These are phyloP conservation scores for Alloteropsis semialata DNA, from an alignment of 176 grass and related monocot species.

Conservation along the genomic window DNA sequence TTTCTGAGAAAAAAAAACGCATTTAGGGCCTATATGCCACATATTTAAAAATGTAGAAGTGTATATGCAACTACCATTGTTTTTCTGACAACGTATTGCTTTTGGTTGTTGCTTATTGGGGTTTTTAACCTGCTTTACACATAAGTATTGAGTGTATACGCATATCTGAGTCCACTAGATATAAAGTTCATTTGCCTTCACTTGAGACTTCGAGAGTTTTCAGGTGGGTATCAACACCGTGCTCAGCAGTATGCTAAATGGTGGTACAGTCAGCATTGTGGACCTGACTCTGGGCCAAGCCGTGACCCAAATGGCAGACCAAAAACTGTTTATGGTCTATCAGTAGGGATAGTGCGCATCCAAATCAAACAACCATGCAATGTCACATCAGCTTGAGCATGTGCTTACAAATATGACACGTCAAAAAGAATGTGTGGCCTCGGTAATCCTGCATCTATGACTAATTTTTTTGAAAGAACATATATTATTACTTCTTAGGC, in stretches of 20 bases:
- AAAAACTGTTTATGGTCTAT: slow-evolving; percentile 13
- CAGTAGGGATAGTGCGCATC: slow-evolving; percentile 23
- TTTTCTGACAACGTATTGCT: background rate
- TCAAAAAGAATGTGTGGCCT: slow-evolving; percentile 5
- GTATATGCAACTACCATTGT: background rate
- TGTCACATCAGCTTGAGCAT: slow-evolving; percentile 16
- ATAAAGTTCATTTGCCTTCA: slow-evolving; percentile 9
- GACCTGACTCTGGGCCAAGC: background rate
- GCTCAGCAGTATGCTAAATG: slow-evolving; percentile 22
- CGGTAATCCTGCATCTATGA: background rate
- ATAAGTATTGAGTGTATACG: slow-evolving; percentile 16
- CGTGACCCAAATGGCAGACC: slow-evolving; percentile 18
- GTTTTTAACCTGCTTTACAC: slow-evolving; percentile 25
- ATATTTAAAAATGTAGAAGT: background rate
- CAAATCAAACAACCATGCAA: background rate
- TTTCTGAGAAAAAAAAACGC: background rate
- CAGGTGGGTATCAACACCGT: background rate
- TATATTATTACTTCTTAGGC: background rate
- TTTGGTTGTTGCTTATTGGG: background rate
- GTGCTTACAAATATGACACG: background rate
- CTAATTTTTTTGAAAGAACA: too few species aligned
- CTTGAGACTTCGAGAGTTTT: background rate
- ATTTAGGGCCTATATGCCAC: background rate
- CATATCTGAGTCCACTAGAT: slow-evolving; percentile 19
- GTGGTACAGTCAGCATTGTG: slow-evolving; percentile 11